Evolutionary conservation across 345 rosid species (phyloP).

Genomic region (Arabidopsis arenosa): DNA sequence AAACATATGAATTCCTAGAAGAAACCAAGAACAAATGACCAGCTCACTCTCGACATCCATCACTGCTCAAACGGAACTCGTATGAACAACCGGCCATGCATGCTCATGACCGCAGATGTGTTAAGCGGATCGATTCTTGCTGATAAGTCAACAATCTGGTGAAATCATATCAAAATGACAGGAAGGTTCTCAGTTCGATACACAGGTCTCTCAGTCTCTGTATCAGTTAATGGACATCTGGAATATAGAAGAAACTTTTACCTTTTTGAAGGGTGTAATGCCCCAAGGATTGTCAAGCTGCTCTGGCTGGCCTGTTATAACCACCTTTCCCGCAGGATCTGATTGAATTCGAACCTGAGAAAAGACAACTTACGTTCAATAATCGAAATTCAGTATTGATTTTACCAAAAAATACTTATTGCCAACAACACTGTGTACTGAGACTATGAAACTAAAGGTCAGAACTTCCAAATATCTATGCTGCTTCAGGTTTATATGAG

Average conservation of each 20-base stretch:
- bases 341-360: conserved; percentile 83
- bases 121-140: conserved; percentile 78
- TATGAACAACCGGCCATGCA: conserved; percentile 76
- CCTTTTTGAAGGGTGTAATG: conserved; percentile 88
- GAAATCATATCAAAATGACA: conserved; percentile 16
- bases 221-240: background rate
- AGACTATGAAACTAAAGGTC: background rate
- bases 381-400: background rate
- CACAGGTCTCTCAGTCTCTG: conserved; percentile 4
- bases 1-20: conserved; percentile 32
- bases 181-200: conserved; percentile 2
- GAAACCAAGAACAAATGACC: conserved; percentile 17
- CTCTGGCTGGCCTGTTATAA: conserved; percentile 85
- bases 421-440: background rate
- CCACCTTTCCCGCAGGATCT: conserved; percentile 79
- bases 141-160: conserved; percentile 74
- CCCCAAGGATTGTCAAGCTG: conserved; percentile 93
- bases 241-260: conserved; percentile 49
- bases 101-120: conserved; percentile 74
- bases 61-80: conserved; percentile 68
- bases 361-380: conserved; percentile 5
- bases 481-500: conserved; percentile 10
- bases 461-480: background rate
- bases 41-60: conserved; percentile 41
- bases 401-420: conserved; percentile 5